Conservation (phyloP, 768 basidiomycete species). For the Filobasidium floriforme region DNA sequence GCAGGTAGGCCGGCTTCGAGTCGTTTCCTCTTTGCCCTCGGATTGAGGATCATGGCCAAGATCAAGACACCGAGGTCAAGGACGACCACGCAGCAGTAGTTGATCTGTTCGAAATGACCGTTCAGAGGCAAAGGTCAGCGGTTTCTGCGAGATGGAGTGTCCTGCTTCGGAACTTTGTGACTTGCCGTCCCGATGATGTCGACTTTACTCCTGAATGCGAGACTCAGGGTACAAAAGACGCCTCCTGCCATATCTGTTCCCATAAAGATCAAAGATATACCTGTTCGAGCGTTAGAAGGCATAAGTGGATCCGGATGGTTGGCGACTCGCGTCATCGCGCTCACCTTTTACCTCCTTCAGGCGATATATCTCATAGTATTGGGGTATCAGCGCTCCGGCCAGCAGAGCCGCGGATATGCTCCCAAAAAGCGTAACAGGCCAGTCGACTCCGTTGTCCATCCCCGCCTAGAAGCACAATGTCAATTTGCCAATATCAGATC, state of each 20-base stretch:
- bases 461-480: too few relatives aligned
- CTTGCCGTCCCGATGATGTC: conserved; percentile 58
- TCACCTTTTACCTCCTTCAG: conserved; percentile 45
- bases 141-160: not conserved
- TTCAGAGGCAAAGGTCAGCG: not conserved
- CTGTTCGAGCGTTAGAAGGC: conserved; percentile 57
- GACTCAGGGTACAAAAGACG: conserved; percentile 61
- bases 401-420: conserved; percentile 57
- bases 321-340: too few relatives aligned
- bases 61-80: conserved; percentile 59
- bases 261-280: conserved; percentile 66
- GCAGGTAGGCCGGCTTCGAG: not conserved
- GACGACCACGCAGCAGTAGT: conserved; percentile 58
- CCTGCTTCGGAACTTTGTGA: not conserved
- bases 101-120: conserved; percentile 24
- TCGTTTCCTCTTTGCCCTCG: conserved; percentile 42
- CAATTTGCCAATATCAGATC: too few relatives aligned
- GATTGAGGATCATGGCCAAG: conserved; percentile 61
- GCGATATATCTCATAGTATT: conserved; percentile 69
- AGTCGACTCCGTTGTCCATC: conserved; percentile 44
- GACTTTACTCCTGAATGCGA: conserved; percentile 60
- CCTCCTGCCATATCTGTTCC: conserved; percentile 62
- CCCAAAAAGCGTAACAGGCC: conserved; percentile 56
- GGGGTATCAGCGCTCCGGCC: conserved; percentile 54
- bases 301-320: too few relatives aligned